Evolutionary conservation across 2,329 filamentous ascomycete species (phyloP).

Genomic region (Lachnum nothofagi): DNA sequence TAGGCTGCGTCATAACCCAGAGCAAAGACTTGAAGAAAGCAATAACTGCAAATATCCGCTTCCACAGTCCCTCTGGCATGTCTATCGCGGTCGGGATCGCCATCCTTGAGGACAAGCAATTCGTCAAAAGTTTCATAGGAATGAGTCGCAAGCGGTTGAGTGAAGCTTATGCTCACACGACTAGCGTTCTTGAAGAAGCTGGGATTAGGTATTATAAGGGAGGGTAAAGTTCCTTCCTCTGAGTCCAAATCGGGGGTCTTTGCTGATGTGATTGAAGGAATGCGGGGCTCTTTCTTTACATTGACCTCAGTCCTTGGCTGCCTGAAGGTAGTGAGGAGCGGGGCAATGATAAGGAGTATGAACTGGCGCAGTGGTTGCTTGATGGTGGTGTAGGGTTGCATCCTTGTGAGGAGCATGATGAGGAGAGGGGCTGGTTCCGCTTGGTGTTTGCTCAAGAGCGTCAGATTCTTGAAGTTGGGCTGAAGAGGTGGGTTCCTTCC

Average conservation of each 20-base stretch:
- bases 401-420: conserved; percentile 18
- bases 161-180: conserved; percentile 38
- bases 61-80: conserved; percentile 44
- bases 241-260: not conserved
- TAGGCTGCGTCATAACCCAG: conserved; percentile 35
- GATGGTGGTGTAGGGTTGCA: conserved; percentile 17
- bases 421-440: conserved; percentile 14
- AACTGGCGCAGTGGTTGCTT: conserved; percentile 13
- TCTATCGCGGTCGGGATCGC: conserved; percentile 40
- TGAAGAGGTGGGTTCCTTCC: conserved; percentile 13
- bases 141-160: conserved; percentile 38
- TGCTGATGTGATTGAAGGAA: conserved; percentile 2
- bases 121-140: conserved; percentile 41
- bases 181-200: conserved; percentile 35
- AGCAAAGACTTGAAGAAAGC: conserved; percentile 33
- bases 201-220: conserved; percentile 41
- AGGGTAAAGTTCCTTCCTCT: conserved; percentile 1
- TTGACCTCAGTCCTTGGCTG: conserved; percentile 22
- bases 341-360: conserved; percentile 9
- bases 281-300: conserved; percentile 11
- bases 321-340: conserved; percentile 1
- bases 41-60: conserved; percentile 39
- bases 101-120: conserved; percentile 44
- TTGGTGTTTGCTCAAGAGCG: conserved; percentile 12
- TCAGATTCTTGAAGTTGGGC: conserved; percentile 12